Conservation (phyloP, 345 rosid genomes). For the Aquilaria malaccensis region DNA sequence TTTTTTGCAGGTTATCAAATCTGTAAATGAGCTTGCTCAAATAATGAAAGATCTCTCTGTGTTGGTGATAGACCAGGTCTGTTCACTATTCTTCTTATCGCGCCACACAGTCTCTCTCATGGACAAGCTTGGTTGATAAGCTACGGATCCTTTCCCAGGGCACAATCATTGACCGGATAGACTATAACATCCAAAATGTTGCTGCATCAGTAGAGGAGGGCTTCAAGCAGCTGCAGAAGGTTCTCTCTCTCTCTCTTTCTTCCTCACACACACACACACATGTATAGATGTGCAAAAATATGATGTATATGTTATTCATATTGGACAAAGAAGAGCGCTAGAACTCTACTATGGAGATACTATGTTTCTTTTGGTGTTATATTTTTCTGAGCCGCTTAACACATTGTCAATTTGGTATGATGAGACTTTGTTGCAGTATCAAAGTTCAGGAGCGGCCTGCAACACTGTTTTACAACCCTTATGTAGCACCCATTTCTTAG, state of each 20-base stretch:
- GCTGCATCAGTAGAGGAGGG: constrained; percentile 75
- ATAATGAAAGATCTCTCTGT: constrained; percentile 88
- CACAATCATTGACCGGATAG: constrained; percentile 83
- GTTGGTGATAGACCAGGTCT: constrained; percentile 93
- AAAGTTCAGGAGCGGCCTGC: too few species aligned
- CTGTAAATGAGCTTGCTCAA: constrained; percentile 90
- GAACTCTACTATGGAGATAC: not conserved
- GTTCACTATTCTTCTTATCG: constrained; percentile 4
- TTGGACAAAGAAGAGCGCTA: too few species aligned
- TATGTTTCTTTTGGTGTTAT: not conserved
- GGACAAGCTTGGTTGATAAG: not conserved
- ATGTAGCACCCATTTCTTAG: too few species aligned
- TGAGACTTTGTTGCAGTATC: too few species aligned
- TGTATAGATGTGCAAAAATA: not conserved
- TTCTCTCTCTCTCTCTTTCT: constrained; percentile 13
- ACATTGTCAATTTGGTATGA: too few species aligned
- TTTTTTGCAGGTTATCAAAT: constrained; percentile 57
- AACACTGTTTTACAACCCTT: too few species aligned
- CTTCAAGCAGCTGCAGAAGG: constrained; percentile 77
- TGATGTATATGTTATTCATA: not conserved
- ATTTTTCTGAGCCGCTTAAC: too few species aligned
- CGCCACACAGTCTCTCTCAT: not conserved
- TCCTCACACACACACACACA: too few species aligned
- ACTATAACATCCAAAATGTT: constrained; percentile 76
- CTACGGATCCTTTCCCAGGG: constrained; percentile 42